These are phyloP conservation scores for Diaporthe ampelina DNA, from an alignment of 2,329 filamentous ascomycete genomes.

Conservation along the genomic window DNA sequence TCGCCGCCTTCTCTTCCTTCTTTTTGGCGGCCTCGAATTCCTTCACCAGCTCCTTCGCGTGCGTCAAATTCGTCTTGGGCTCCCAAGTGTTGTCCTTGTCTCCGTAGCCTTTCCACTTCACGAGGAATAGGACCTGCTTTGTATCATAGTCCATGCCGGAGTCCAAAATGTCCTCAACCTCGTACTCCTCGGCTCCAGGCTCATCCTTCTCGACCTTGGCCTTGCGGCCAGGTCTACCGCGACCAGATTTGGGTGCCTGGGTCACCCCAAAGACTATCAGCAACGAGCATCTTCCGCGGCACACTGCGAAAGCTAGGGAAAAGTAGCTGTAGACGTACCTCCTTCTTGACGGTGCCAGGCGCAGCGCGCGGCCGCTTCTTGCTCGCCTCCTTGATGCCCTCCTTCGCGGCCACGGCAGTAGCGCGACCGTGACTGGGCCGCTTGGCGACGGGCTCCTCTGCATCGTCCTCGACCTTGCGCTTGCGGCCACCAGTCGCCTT, in stretches of 20 bases:
- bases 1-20: conserved; percentile 32
- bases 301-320: not conserved
- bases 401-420: conserved; percentile 40
- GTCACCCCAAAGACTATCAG: not conserved
- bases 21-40: conserved; percentile 53
- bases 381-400: conserved; percentile 38
- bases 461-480: conserved; percentile 33
- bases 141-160: conserved; percentile 55
- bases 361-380: conserved; percentile 38
- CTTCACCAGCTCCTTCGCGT: conserved; percentile 54
- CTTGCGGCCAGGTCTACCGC: conserved; percentile 37
- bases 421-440: conserved; percentile 37
- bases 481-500: conserved; percentile 33
- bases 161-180: conserved; percentile 63
- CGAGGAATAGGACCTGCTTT: conserved; percentile 58
- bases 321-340: conserved; percentile 25
- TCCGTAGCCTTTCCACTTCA: conserved; percentile 68
- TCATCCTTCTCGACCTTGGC: conserved; percentile 32
- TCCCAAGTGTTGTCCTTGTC: conserved; percentile 67
- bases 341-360: conserved; percentile 36
- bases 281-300: not conserved
- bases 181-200: conserved; percentile 53
- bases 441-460: conserved; percentile 32
- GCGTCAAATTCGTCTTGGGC: conserved; percentile 59
- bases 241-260: conserved; percentile 32